These are phyloP conservation scores for Phaffomyces thermotolerans DNA, from an alignment of 805 yeast species.

Conservation along the genomic window DNA sequence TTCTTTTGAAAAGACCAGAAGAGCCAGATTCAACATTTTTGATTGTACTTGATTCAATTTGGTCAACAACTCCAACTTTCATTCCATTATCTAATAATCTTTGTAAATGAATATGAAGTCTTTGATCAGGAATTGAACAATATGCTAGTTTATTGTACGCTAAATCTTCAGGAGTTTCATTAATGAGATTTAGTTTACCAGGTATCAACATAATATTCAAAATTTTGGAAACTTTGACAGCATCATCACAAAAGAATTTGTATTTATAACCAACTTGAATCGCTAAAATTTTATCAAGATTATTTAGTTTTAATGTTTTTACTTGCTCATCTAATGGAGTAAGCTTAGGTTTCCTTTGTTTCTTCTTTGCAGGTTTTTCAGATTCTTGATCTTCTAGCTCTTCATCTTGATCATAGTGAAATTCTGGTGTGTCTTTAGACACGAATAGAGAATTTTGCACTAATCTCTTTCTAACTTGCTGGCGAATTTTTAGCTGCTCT, in stretches of 20 bases:
- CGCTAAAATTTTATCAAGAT: constrained; percentile 66
- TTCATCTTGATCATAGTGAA: constrained; percentile 3
- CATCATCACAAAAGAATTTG: constrained; percentile 82
- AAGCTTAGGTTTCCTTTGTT: constrained; percentile 25
- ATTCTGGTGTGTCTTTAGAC: neutral
- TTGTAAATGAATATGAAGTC: constrained; percentile 71
- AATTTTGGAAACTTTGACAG: constrained; percentile 56
- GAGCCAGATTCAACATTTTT: constrained; percentile 47
- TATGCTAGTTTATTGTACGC: constrained; percentile 61
- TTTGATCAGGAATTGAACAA: constrained; percentile 75
- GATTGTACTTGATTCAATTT: constrained; percentile 72
- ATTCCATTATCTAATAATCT: constrained; percentile 63
- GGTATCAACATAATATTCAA: constrained; percentile 66
- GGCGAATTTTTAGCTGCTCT: neutral
- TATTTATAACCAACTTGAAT: constrained; percentile 91
- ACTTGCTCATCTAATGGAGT: constrained; percentile 83
- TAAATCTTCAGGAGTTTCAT: constrained; percentile 41
- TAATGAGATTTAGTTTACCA: constrained; percentile 53
- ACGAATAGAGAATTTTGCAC: neutral
- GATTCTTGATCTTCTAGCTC: constrained; percentile 5
- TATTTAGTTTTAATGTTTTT: constrained; percentile 49
- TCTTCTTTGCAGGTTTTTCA: constrained; percentile 3
- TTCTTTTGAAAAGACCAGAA: constrained; percentile 55
- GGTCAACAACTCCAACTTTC: constrained; percentile 84
- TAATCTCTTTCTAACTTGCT: constrained; percentile 1